These are phyloP conservation scores for Gilbertella persicaria DNA, from an alignment of 371 early-diverging fungal genomes.

Conservation along the genomic window DNA sequence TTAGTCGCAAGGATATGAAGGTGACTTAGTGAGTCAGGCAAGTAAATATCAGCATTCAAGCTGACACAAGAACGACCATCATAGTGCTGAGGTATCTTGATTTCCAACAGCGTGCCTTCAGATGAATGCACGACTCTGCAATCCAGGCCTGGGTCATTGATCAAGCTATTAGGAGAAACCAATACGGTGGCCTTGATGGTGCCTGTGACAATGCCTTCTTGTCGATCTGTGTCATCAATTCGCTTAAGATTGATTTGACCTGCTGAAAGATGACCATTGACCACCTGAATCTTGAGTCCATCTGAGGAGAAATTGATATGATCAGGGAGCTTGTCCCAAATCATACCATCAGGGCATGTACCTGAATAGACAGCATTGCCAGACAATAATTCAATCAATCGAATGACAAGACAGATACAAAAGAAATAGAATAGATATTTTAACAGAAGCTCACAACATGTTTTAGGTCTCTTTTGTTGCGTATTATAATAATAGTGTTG, in stretches of 20 bases:
- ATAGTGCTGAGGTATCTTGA: not conserved
- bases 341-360: not conserved
- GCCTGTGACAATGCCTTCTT: not conserved
- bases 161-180: not conserved
- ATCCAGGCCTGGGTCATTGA: not conserved
- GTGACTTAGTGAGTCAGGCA: slow-evolving; percentile 1
- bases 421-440: not conserved
- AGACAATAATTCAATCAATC: not conserved
- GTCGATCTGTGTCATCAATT: not conserved
- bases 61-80: not conserved
- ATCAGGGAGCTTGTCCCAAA: not conserved
- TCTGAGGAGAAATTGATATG: not conserved
- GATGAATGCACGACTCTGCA: not conserved
- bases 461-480: not conserved
- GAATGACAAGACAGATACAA: not conserved
- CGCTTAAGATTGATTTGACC: not conserved
- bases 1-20: too few species aligned
- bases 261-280: not conserved
- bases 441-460: not conserved
- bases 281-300: not conserved
- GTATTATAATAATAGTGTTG: not conserved
- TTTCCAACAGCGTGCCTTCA: not conserved
- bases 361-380: not conserved
- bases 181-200: not conserved
- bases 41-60: not conserved